phyloP scores from a whole-genome alignment of 2,329 filamentous ascomycete species.

The Zymoseptoria brevis region DNA sequence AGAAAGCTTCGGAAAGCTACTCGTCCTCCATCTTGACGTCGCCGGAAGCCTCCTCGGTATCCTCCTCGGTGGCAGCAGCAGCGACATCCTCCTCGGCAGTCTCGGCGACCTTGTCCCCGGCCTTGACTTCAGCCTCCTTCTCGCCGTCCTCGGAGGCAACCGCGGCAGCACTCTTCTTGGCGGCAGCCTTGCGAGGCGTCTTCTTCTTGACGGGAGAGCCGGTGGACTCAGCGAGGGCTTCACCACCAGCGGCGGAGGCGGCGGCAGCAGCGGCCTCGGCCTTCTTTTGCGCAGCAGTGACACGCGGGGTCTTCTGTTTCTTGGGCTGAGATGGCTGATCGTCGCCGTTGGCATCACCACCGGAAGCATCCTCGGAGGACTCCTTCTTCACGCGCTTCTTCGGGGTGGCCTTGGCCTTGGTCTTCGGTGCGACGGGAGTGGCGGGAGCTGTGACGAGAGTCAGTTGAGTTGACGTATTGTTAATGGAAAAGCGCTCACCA shows the following conservation, averaged over 20 bases:
- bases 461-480: constrained; percentile 1
- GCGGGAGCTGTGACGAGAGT: neutral
- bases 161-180: constrained; percentile 4
- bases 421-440: constrained; percentile 10
- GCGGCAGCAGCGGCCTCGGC: constrained; percentile 6
- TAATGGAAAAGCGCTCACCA: constrained; percentile 4
- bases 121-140: neutral
- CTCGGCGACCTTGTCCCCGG: constrained; percentile 4
- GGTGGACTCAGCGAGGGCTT: constrained; percentile 2
- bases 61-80: constrained; percentile 14
- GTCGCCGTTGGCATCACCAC: constrained; percentile 8
- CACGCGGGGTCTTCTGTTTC: constrained; percentile 9
- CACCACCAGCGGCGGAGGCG: constrained; percentile 3
- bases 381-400: constrained; percentile 26
- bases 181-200: constrained; percentile 17
- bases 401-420: constrained; percentile 14
- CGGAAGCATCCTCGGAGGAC: neutral
- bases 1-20: neutral
- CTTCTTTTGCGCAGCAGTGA: constrained; percentile 11
- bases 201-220: constrained; percentile 12
- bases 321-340: constrained; percentile 7
- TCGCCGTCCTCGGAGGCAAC: constrained; percentile 8
- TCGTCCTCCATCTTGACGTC: neutral
- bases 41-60: constrained; percentile 9
- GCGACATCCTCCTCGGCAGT: constrained; percentile 2